Percentiles rank a stretch among this genome's conserved stretches.
Evolutionary conservation across 1,284 basidiomycete species (phyloP).

Genomic region (Ganoderma lucidum): DNA sequence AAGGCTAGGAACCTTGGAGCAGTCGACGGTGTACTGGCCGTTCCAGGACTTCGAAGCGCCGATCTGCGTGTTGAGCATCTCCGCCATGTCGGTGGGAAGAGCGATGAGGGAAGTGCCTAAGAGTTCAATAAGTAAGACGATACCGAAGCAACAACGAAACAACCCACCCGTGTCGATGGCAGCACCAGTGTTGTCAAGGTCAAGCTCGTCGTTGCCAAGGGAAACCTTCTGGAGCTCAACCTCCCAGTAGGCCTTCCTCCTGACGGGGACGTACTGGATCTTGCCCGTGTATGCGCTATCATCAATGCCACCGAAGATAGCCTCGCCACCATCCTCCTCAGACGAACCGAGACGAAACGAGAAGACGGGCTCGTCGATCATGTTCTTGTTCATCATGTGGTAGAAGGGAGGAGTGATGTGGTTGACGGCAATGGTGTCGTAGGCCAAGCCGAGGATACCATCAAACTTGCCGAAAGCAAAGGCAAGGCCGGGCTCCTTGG

Average conservation of each 20-base stretch:
- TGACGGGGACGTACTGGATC: conserved; percentile 90
- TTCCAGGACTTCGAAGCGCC: conserved; percentile 94
- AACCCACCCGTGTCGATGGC: conserved; percentile 92
- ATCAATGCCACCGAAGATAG: conserved; percentile 94
- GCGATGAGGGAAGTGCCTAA: conserved; percentile 90
- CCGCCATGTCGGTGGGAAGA: conserved; percentile 93
- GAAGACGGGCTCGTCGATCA: conserved; percentile 91
- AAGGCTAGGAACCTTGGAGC: conserved; percentile 81
- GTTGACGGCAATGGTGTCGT: conserved; percentile 97
- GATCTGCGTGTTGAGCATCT: conserved; percentile 97
- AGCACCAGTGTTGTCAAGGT: conserved; percentile 91
- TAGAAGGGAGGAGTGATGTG: conserved; percentile 96
- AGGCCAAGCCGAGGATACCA: conserved; percentile 95
- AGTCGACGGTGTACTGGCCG: conserved; percentile 94
- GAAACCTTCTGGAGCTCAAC: conserved; percentile 89
- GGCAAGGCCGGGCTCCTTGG: conserved; percentile 95
- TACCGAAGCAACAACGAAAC: not conserved
- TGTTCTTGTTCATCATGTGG: conserved; percentile 86
- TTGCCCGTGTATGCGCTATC: conserved; percentile 81
- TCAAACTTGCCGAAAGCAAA: conserved; percentile 99
- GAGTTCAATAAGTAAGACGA: conserved; percentile 1
- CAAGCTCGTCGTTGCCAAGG: conserved; percentile 87
- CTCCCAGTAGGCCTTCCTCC: conserved; percentile 99
- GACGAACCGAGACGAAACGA: conserved; percentile 94
- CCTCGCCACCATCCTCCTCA: conserved; percentile 92